These are phyloP conservation scores for Diaporthe ilicicola DNA, from an alignment of 2,329 filamentous ascomycete genomes.

Conservation along the genomic window DNA sequence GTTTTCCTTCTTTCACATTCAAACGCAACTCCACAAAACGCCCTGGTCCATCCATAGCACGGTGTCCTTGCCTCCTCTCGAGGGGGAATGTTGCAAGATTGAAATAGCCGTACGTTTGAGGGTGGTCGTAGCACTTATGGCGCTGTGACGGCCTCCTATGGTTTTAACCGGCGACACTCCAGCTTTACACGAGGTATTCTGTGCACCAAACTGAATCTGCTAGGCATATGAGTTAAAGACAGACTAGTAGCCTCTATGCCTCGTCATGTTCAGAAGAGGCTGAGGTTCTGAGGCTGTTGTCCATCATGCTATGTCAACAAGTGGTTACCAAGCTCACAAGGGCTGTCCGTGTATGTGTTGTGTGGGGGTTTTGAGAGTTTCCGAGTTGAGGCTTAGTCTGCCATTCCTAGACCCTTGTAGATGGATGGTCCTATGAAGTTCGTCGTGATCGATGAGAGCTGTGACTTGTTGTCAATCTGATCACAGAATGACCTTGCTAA, in stretches of 20 bases:
- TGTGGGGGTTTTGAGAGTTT: background rate
- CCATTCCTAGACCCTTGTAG: too few species aligned
- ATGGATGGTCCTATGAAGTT: too few species aligned
- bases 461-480: too few species aligned
- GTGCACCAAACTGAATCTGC: too few species aligned
- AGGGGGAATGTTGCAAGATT: slow-evolving; percentile 35
- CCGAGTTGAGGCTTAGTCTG: background rate
- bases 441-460: too few species aligned
- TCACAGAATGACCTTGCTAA: too few species aligned
- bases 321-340: background rate
- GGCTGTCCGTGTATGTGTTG: background rate
- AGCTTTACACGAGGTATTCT: background rate
- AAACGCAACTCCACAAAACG: slow-evolving; percentile 33
- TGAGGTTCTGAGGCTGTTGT: background rate
- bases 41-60: slow-evolving; percentile 21
- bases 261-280: background rate
- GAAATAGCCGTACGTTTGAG: slow-evolving; percentile 37
- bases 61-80: slow-evolving; percentile 29
- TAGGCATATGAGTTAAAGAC: background rate
- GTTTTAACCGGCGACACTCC: slow-evolving; percentile 39
- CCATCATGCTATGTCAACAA: background rate
- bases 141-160: slow-evolving; percentile 42
- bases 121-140: slow-evolving; percentile 32
- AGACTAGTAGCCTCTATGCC: too few species aligned
- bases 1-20: slow-evolving; percentile 29